These are phyloP conservation scores for Rhizopus arrhizus DNA, from an alignment of 371 early-diverging fungal genomes.

Conservation along the genomic window DNA sequence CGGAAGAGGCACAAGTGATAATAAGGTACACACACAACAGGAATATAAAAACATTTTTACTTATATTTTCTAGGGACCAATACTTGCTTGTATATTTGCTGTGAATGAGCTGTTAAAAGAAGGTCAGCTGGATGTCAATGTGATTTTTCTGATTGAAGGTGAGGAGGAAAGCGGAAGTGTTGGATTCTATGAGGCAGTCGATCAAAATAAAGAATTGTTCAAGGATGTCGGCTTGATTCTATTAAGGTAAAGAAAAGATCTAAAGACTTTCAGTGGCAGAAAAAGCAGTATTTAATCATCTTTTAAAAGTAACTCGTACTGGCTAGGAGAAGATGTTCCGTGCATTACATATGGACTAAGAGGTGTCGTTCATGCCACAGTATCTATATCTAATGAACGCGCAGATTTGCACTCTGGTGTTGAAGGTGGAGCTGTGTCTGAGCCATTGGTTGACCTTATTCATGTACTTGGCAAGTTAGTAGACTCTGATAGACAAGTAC, in stretches of 20 bases:
- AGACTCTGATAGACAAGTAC: slow-evolving; percentile 61
- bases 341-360: slow-evolving; percentile 74
- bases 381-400: slow-evolving; percentile 51
- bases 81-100: slow-evolving; percentile 78
- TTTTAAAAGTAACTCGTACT: slow-evolving; percentile 59
- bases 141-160: slow-evolving; percentile 82
- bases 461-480: slow-evolving; percentile 66
- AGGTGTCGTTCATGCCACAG: slow-evolving; percentile 73
- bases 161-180: slow-evolving; percentile 83
- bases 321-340: slow-evolving; percentile 71
- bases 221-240: slow-evolving; percentile 73
- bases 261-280: background rate
- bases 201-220: slow-evolving; percentile 59
- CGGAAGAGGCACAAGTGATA: slow-evolving; percentile 82
- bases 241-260: slow-evolving; percentile 47
- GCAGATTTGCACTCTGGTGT: slow-evolving; percentile 84
- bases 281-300: background rate
- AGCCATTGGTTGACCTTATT: slow-evolving; percentile 77
- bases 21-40: slow-evolving; percentile 52
- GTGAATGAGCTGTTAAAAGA: slow-evolving; percentile 69
- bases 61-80: slow-evolving; percentile 58
- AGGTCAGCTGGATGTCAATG: slow-evolving; percentile 65
- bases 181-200: slow-evolving; percentile 70
- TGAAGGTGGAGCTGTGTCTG: slow-evolving; percentile 82
- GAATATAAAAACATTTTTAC: background rate